These are phyloP conservation scores for Saccharomyces pastorianus DNA, from an alignment of 1,139 yeast species.

Conservation along the genomic window DNA sequence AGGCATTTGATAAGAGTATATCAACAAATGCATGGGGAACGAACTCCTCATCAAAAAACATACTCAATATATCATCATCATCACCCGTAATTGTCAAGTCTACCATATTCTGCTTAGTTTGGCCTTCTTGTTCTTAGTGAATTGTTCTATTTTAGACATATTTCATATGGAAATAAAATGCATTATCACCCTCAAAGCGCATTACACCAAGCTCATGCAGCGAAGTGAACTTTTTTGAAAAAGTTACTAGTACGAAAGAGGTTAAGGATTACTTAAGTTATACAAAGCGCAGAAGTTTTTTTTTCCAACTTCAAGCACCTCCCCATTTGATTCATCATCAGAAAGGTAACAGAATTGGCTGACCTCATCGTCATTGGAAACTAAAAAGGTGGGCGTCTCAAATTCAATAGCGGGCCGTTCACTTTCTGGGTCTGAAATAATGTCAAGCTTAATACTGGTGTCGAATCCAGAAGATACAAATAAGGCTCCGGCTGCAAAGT, in stretches of 20 bases:
- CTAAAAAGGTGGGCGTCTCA: conserved; percentile 16
- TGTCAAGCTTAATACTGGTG: conserved; percentile 12
- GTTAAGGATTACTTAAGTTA: neutral
- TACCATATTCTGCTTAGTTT: neutral
- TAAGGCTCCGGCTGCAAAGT: conserved; percentile 5
- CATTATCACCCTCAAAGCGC: neutral
- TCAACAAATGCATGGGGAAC: conserved; percentile 45
- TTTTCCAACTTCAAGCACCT: conserved; percentile 18
- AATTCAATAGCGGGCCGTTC: conserved; percentile 1
- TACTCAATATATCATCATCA: conserved; percentile 34
- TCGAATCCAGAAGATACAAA: conserved; percentile 22
- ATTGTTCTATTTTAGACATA: neutral
- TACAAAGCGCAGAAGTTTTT: conserved; percentile 15
- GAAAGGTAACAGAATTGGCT: conserved; percentile 11
- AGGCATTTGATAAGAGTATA: conserved; percentile 35
- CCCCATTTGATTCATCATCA: conserved; percentile 3
- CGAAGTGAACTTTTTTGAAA: neutral
- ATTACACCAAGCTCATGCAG: neutral
- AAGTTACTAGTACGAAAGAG: neutral
- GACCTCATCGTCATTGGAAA: conserved; percentile 15
- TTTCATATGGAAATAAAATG: neutral
- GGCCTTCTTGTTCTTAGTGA: neutral
- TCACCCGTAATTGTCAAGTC: conserved; percentile 1
- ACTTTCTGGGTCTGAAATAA: neutral
- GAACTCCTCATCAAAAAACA: conserved; percentile 43